Evolutionary conservation across 2,329 filamentous ascomycete genomes (phyloP).

Genomic region (Pseudocercospora crystallina): DNA sequence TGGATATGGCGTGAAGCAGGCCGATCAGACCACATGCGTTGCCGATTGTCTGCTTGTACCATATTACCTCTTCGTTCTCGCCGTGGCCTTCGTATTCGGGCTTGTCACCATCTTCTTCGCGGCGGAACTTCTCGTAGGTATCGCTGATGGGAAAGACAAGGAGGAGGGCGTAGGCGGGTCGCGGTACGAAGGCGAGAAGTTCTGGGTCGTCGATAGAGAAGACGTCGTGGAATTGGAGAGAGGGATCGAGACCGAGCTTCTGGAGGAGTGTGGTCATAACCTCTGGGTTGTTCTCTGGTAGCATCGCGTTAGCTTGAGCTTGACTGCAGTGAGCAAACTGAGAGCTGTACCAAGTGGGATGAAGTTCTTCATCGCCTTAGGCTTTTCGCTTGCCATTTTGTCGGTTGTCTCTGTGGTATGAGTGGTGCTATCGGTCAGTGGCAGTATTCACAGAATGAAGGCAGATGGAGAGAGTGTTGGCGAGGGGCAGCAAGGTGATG

Average conservation of each 20-base stretch:
- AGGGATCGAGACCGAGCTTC: slow-evolving; percentile 77
- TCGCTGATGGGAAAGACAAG: slow-evolving; percentile 86
- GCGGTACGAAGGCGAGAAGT: slow-evolving; percentile 81
- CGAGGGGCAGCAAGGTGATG: too few species aligned
- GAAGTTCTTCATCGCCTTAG: slow-evolving; percentile 15
- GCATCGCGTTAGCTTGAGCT: background rate
- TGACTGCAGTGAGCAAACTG: background rate
- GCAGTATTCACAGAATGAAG: too few species aligned
- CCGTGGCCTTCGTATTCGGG: slow-evolving; percentile 68
- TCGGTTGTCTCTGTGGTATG: too few species aligned
- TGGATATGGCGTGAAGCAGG: slow-evolving; percentile 76
- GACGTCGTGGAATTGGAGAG: slow-evolving; percentile 82
- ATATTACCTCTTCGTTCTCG: slow-evolving; percentile 72
- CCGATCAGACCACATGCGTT: slow-evolving; percentile 94
- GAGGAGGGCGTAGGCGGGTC: slow-evolving; percentile 82
- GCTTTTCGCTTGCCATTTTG: slow-evolving; percentile 5
- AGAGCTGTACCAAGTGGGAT: slow-evolving; percentile 35
- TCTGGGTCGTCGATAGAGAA: slow-evolving; percentile 85
- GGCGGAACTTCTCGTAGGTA: slow-evolving; percentile 74
- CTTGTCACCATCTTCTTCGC: slow-evolving; percentile 67
- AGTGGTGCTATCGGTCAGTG: too few species aligned
- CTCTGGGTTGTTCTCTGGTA: slow-evolving; percentile 72
- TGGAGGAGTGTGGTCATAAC: slow-evolving; percentile 82
- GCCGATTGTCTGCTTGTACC: slow-evolving; percentile 93
- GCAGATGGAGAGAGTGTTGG: too few species aligned